These are phyloP conservation scores for Magnolia sinica DNA, from an alignment of 164 flowering plant species.

Conservation along the genomic window DNA sequence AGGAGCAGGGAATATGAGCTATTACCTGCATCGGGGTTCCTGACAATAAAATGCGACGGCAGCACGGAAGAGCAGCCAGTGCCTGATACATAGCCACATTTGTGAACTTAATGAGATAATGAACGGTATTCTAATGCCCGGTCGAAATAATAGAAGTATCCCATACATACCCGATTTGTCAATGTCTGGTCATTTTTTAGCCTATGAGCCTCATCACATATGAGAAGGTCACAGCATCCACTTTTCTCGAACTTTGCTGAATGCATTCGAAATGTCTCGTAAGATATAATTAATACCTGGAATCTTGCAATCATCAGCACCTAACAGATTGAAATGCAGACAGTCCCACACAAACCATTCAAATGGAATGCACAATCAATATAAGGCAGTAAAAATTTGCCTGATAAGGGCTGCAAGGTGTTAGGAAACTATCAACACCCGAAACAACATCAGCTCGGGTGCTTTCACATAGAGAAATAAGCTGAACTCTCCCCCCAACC, in stretches of 20 bases:
- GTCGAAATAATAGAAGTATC: neutral
- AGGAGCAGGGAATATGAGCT: slow-evolving; percentile 9
- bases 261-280: slow-evolving; percentile 98
- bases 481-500: slow-evolving; percentile 82
- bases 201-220: slow-evolving; percentile 98
- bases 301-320: slow-evolving; percentile 20
- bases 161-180: slow-evolving; percentile 71
- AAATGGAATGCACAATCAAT: neutral
- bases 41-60: slow-evolving; percentile 77
- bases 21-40: slow-evolving; percentile 99
- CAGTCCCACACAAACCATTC: neutral
- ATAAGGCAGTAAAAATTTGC: slow-evolving; percentile 27
- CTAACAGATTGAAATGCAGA: neutral
- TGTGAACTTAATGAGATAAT: neutral
- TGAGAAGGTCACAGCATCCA: slow-evolving; percentile 92
- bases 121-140: neutral
- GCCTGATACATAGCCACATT: slow-evolving; percentile 51
- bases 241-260: slow-evolving; percentile 65
- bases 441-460: slow-evolving; percentile 80
- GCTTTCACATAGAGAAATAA: slow-evolving; percentile 93
- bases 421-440: slow-evolving; percentile 68
- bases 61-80: slow-evolving; percentile 83
- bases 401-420: slow-evolving; percentile 61
- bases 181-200: slow-evolving; percentile 94
- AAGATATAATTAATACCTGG: slow-evolving; percentile 92